Conservation (phyloP, 192 early-diverging fungal species). For the Coemansia sp. region DNA sequence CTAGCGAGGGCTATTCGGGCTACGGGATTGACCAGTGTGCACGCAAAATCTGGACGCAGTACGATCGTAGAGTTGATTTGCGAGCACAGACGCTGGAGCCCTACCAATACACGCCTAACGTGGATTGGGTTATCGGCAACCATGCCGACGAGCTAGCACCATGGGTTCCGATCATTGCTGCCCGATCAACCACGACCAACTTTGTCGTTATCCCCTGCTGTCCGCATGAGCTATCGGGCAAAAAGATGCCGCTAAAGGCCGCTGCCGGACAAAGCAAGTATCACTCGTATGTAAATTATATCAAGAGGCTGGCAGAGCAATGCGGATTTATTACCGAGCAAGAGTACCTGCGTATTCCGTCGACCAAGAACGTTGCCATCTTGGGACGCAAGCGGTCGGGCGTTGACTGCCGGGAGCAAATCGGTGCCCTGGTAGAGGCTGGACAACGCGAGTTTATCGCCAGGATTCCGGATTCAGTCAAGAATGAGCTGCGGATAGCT, state of each 20-base stretch:
- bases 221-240: constrained; percentile 69
- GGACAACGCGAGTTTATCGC: constrained; percentile 26
- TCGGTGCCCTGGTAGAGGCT: constrained; percentile 5
- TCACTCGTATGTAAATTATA: constrained; percentile 64
- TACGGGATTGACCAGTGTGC: constrained; percentile 71
- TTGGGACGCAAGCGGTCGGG: constrained; percentile 54
- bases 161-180: constrained; percentile 79
- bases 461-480: constrained; percentile 41
- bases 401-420: constrained; percentile 1
- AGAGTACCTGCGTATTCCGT: constrained; percentile 73
- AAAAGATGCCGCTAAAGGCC: constrained; percentile 49
- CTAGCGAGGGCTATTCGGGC: constrained; percentile 67
- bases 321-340: constrained; percentile 63
- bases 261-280: constrained; percentile 61
- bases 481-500: constrained; percentile 30
- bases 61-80: constrained; percentile 45
- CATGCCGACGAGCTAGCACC: constrained; percentile 86
- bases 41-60: constrained; percentile 73
- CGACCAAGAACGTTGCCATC: constrained; percentile 76
- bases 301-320: constrained; percentile 50
- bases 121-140: constrained; percentile 82
- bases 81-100: constrained; percentile 60
- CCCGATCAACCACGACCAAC: constrained; percentile 27
- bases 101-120: constrained; percentile 13
- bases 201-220: constrained; percentile 84